These are phyloP conservation scores for Plantago major DNA, from an alignment of 257 asterid genomes.

Conservation along the genomic window DNA sequence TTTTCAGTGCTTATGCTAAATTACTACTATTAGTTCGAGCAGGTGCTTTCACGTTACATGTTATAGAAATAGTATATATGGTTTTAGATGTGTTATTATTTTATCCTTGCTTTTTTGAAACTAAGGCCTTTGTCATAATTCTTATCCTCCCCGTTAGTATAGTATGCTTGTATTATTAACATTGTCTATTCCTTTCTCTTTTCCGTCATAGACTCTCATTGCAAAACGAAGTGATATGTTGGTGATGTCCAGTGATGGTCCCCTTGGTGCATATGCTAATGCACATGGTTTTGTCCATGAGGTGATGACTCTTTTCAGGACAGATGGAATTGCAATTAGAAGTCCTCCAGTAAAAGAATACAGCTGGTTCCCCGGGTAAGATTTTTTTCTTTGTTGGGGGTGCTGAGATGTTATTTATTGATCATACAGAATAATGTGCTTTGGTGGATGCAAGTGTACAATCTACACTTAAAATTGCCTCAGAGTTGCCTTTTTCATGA, in stretches of 20 bases:
- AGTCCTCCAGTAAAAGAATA: conserved; percentile 71
- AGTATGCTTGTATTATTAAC: conserved; percentile 9
- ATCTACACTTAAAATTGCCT: background rate
- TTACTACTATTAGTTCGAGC: too few relatives aligned
- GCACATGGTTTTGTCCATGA: conserved; percentile 87
- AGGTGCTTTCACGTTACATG: too few relatives aligned
- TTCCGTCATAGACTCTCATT: conserved; percentile 44
- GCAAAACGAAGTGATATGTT: conserved; percentile 90
- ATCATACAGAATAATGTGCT: background rate
- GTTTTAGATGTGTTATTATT: too few relatives aligned
- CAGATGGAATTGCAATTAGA: conserved; percentile 58
- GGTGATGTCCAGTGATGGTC: conserved; percentile 96
- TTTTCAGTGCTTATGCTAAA: too few relatives aligned
- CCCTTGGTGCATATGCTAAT: conserved; percentile 89
- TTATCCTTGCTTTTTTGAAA: too few relatives aligned
- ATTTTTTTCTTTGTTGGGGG: conserved; percentile 13
- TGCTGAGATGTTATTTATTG: background rate
- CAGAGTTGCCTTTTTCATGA: too few relatives aligned
- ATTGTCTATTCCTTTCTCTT: conserved; percentile 11
- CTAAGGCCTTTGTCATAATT: background rate
- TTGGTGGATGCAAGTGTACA: conserved; percentile 5
- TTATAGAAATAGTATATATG: too few relatives aligned
- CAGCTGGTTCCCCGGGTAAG: conserved; percentile 99
- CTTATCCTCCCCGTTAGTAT: background rate
- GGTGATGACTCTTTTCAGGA: conserved; percentile 71